Conservation (phyloP, 768 basidiomycete species). For the Candolleomyces efflorescens region DNA sequence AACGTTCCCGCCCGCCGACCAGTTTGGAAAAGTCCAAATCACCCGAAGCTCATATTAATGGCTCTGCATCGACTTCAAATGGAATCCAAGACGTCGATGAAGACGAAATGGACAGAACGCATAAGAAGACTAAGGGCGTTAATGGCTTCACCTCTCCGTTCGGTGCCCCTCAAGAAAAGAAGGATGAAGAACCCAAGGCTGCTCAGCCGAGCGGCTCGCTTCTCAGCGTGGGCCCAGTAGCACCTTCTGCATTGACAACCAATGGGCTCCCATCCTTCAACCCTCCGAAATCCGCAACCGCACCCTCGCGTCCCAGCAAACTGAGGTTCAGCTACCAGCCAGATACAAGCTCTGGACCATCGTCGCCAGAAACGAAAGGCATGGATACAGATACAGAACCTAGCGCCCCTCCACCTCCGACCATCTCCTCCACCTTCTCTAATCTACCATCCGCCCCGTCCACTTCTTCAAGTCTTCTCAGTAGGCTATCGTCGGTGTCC, state of each 20-base stretch:
- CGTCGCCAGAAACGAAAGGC: slow-evolving; percentile 19
- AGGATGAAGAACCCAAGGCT: background rate
- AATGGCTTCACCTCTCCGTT: too few species aligned
- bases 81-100: slow-evolving; percentile 32
- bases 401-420: slow-evolving; percentile 11
- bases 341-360: slow-evolving; percentile 33
- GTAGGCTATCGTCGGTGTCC: background rate
- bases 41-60: slow-evolving; percentile 5
- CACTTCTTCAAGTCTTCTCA: slow-evolving; percentile 6
- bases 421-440: slow-evolving; percentile 6
- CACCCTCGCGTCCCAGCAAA: slow-evolving; percentile 77
- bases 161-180: background rate
- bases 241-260: background rate
- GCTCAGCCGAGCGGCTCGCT: slow-evolving; percentile 15
- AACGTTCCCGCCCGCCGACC: slow-evolving; percentile 69
- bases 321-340: slow-evolving; percentile 68
- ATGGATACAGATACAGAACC: slow-evolving; percentile 1
- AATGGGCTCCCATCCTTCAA: background rate
- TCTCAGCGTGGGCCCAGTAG: background rate
- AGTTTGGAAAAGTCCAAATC: slow-evolving; percentile 38
- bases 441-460: slow-evolving; percentile 6
- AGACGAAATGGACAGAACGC: slow-evolving; percentile 20
- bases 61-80: slow-evolving; percentile 11
- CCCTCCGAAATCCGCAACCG: slow-evolving; percentile 28
- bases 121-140: slow-evolving; percentile 3